Evolutionary conservation across 2,329 filamentous ascomycete species (phyloP).

Genomic region (Fusarium sp.): DNA sequence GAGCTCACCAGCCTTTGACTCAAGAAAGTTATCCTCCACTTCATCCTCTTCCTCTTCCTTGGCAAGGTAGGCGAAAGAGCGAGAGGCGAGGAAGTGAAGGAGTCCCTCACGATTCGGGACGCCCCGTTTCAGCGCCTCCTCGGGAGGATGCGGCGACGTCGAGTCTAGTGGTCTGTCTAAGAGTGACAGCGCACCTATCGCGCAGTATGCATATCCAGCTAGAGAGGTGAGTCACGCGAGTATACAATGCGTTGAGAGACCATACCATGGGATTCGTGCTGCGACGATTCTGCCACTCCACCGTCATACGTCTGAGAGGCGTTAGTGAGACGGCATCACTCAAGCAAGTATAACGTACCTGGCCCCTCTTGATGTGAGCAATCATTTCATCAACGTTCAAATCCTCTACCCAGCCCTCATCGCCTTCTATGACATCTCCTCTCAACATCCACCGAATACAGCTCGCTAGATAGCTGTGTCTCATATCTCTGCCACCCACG

Average conservation of each 20-base stretch:
- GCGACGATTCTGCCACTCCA: constrained; percentile 81
- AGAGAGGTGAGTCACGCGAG: constrained; percentile 16
- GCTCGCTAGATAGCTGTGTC: constrained; percentile 88
- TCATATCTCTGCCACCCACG: constrained; percentile 85
- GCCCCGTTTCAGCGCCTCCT: constrained; percentile 51
- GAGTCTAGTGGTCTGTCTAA: constrained; percentile 70
- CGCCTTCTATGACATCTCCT: constrained; percentile 65
- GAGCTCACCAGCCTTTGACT: constrained; percentile 51
- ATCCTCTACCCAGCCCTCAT: constrained; percentile 71
- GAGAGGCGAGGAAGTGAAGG: constrained; percentile 69
- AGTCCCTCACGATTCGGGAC: constrained; percentile 50
- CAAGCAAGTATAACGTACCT: constrained; percentile 49
- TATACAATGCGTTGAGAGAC: not conserved
- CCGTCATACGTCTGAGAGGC: constrained; percentile 79
- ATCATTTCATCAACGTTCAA: constrained; percentile 79
- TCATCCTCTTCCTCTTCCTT: constrained; percentile 60
- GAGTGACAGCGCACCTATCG: constrained; percentile 80
- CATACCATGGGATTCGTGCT: constrained; percentile 85
- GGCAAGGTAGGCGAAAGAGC: constrained; percentile 72
- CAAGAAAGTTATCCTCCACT: constrained; percentile 54
- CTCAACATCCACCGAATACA: constrained; percentile 85
- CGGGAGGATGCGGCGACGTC: constrained; percentile 12
- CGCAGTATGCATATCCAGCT: constrained; percentile 94
- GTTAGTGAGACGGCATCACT: constrained; percentile 6
- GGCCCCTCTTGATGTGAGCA: constrained; percentile 75